Evolutionary conservation across 805 yeast genomes (phyloP).

Genomic region (Starmerella powellii): DNA sequence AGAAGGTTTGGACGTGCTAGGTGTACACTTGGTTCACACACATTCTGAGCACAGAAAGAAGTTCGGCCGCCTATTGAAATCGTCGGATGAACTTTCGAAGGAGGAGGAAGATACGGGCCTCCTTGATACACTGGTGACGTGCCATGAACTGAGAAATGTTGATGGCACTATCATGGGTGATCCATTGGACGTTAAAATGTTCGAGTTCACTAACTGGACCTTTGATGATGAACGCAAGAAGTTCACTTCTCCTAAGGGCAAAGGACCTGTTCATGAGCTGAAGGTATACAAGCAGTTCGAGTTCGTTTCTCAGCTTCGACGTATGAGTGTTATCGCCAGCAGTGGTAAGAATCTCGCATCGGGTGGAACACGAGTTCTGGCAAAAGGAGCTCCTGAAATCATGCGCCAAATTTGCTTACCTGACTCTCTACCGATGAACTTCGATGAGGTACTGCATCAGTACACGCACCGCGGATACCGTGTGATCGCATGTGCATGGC

Average conservation of each 20-base stretch:
- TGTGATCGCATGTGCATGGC: slow-evolving; percentile 84
- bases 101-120: slow-evolving; percentile 10
- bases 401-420: slow-evolving; percentile 66
- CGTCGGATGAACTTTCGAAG: slow-evolving; percentile 13
- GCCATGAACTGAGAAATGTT: slow-evolving; percentile 75
- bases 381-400: slow-evolving; percentile 97
- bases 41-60: slow-evolving; percentile 1
- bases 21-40: slow-evolving; percentile 36
- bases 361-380: slow-evolving; percentile 41
- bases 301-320: slow-evolving; percentile 67
- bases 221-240: slow-evolving; percentile 49
- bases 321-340: slow-evolving; percentile 77
- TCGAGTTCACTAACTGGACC: slow-evolving; percentile 72
- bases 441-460: slow-evolving; percentile 56
- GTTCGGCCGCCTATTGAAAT: slow-evolving; percentile 19
- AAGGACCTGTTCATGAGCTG: slow-evolving; percentile 19
- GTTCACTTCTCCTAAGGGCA: slow-evolving; percentile 10
- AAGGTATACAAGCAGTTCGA: slow-evolving; percentile 55
- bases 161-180: slow-evolving; percentile 82
- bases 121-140: slow-evolving; percentile 42
- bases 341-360: slow-evolving; percentile 8
- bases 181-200: slow-evolving; percentile 88
- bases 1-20: slow-evolving; percentile 82
- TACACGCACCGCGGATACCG: slow-evolving; percentile 92
- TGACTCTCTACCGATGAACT: slow-evolving; percentile 60